phyloP scores from a whole-genome alignment of 495 filamentous ascomycete genomes.

The Aspergillus sparsus region DNA sequence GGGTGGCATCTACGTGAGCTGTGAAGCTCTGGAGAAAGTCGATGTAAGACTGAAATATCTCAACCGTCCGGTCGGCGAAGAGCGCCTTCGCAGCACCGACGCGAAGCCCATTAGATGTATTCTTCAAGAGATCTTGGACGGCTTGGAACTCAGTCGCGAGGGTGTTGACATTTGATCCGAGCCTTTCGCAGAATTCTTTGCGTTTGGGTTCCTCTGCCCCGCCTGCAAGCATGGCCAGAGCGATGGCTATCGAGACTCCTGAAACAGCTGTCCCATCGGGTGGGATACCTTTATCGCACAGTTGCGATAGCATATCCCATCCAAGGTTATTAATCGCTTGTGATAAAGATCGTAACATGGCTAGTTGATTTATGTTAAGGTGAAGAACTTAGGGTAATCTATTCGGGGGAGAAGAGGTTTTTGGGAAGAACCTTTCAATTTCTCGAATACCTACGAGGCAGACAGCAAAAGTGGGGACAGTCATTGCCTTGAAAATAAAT shows the following conservation, averaged over 20 bases:
- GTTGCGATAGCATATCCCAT: not conserved
- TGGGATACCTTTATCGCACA: not conserved
- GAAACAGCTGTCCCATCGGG: slow-evolving; percentile 3
- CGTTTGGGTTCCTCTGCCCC: not conserved
- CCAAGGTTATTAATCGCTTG: slow-evolving; percentile 1
- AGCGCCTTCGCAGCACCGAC: not conserved
- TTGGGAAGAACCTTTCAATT: too few relatives aligned
- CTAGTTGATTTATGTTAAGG: too few relatives aligned
- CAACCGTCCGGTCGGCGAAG: not conserved
- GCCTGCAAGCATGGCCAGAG: slow-evolving; percentile 5
- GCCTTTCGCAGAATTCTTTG: not conserved
- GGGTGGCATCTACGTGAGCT: not conserved
- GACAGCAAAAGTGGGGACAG: too few relatives aligned
- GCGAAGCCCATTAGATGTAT: not conserved
- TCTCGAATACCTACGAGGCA: too few relatives aligned
- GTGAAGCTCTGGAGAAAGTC: not conserved
- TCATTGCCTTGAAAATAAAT: too few relatives aligned
- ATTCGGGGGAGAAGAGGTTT: too few relatives aligned
- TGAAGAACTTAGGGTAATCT: too few relatives aligned
- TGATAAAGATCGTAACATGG: too few relatives aligned
- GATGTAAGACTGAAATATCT: not conserved
- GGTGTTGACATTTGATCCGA: not conserved
- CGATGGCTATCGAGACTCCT: slow-evolving; percentile 1
- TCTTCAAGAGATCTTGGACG: not conserved
- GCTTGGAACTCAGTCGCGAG: not conserved